Base-by-base conservation (phyloP, 2,329 filamentous ascomycete species). In the Fusarium mexicanum region DNA sequence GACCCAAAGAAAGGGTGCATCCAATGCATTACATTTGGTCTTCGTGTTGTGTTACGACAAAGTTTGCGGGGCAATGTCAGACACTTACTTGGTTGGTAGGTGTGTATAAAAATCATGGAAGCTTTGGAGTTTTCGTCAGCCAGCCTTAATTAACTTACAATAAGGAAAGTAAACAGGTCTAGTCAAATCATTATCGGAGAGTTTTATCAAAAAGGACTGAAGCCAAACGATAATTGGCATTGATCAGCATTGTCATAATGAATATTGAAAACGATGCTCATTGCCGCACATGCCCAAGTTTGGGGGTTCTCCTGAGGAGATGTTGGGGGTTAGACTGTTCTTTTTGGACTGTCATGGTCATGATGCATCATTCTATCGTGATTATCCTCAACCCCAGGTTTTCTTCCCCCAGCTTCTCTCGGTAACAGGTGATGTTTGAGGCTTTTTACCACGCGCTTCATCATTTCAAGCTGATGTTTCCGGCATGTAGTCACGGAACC, bases 281-380 rank as follows among this genome's bases (percentile, higher is more conserved):
- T 26, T 29, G 46, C 18, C n/a, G 17, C 9, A 37, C 18, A 26
- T 53, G 16, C 12, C 16, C 33, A 65, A 51, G 54, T 64, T 65
- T 66, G 64, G 64, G 59, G 64, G 64, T 43, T 29, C 37, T 35
- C 26, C 41, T 24, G 46, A 61, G 55, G 46, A 67, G 22, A 53
- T 51, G 44, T 69, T 69, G 61, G 67, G 67, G 68, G 61, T 55
- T 44, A 16, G 22, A 31, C 37, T 29, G 51, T 41, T 26, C 51
- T 17, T 41, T 38, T 43, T 40, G 26, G 22, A 37, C 31, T 29
- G 11, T 37, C 53, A 60, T 54, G 41, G 11, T 37, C 61, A 60
- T 44, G 41, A 71, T 65, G 47, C 50, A 64, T 69, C 67, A 69
- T 69, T 40, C n/a, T 70, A 70, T 71, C 61, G 37, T 66, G 67